phyloP scores from a whole-genome alignment of 768 basidiomycete genomes.

The Kwoniella bestiolae region DNA sequence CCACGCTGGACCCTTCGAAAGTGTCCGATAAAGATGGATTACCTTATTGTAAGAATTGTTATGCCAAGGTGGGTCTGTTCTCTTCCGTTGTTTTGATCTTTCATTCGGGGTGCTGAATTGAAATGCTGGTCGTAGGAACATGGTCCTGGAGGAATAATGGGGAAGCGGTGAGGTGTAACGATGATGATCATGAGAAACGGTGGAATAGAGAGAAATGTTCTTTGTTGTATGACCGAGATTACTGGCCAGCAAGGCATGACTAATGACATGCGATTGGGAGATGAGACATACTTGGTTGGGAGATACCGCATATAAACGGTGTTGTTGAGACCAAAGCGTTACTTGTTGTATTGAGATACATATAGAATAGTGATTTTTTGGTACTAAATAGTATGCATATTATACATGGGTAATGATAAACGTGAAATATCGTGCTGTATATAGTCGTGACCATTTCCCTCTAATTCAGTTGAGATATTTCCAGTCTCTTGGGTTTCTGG shows the following conservation, averaged over 20 bases:
- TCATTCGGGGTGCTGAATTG: neutral
- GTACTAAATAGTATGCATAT: neutral
- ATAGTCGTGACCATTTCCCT: neutral
- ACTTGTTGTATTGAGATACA: neutral
- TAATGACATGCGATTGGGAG: neutral
- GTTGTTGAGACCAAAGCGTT: no score
- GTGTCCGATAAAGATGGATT: constrained; percentile 49
- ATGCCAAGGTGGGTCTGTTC: constrained; percentile 46
- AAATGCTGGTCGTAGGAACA: constrained; percentile 26
- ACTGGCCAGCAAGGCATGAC: neutral
- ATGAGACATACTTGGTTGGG: no score
- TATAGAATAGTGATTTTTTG: neutral
- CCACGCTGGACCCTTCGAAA: constrained; percentile 49
- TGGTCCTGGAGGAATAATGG: constrained; percentile 47
- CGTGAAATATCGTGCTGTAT: neutral
- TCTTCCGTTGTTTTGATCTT: neutral
- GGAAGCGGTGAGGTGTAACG: constrained; percentile 33
- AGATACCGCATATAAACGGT: no score
- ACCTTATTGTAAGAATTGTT: constrained; percentile 51
- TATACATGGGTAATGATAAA: neutral
- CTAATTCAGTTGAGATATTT: no score
- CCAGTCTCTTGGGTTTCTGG: no score
- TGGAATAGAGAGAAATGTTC: no score
- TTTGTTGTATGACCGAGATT: neutral
- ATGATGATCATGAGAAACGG: neutral